phyloP scores from a whole-genome alignment of 805 yeast genomes.

The Sugiyamaella valdiviana region DNA sequence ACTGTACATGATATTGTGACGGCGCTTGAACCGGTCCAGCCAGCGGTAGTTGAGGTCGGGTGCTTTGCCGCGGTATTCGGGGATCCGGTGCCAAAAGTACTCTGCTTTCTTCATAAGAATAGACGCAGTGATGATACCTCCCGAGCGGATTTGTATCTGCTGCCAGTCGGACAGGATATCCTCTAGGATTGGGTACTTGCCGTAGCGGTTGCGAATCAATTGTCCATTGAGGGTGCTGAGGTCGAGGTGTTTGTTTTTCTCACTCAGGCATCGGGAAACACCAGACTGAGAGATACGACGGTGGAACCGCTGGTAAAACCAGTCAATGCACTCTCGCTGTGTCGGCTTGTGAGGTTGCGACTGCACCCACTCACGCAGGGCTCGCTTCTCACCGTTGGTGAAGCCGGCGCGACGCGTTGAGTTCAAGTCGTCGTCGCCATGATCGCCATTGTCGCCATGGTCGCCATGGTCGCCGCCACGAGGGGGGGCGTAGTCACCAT shows the following conservation, averaged over 20 bases:
- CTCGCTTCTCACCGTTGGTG: slow-evolving; percentile 9
- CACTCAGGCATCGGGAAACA: slow-evolving; percentile 12
- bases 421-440: not conserved
- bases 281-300: slow-evolving; percentile 12
- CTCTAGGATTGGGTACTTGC: slow-evolving; percentile 12
- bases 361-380: slow-evolving; percentile 11
- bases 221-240: slow-evolving; percentile 4
- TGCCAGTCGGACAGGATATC: slow-evolving; percentile 13
- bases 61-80: slow-evolving; percentile 9
- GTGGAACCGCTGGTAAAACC: slow-evolving; percentile 10
- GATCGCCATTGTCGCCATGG: too few species aligned
- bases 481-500: not conserved
- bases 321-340: slow-evolving; percentile 12
- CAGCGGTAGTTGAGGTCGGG: slow-evolving; percentile 14
- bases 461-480: too few species aligned
- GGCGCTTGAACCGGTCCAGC: slow-evolving; percentile 13
- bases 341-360: slow-evolving; percentile 7
- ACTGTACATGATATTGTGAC: slow-evolving; percentile 7
- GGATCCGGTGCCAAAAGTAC: slow-evolving; percentile 12
- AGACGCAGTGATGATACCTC: slow-evolving; percentile 8
- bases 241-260: slow-evolving; percentile 10
- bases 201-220: slow-evolving; percentile 8
- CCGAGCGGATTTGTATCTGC: slow-evolving; percentile 3
- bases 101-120: slow-evolving; percentile 6
- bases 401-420: slow-evolving; percentile 4